Percentiles rank a stretch among this genome's conserved stretches.
These are phyloP conservation scores for Calocybe gangraenosa DNA, from an alignment of 768 basidiomycete genomes.

Conservation along the genomic window DNA sequence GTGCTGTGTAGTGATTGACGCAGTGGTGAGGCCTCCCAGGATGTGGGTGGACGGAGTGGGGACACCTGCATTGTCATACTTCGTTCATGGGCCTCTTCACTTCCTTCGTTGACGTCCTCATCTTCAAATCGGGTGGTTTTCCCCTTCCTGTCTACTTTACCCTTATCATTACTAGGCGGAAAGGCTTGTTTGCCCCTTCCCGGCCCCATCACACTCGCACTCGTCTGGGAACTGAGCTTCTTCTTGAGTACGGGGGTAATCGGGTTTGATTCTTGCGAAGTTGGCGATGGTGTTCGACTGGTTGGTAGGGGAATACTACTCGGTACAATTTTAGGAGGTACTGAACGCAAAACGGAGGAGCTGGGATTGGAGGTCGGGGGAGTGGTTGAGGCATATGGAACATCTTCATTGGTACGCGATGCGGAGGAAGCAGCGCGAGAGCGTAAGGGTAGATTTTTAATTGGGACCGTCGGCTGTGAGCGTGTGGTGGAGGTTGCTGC, in stretches of 20 bases:
- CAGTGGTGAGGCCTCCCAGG: slow-evolving; percentile 38
- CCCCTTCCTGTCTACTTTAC: slow-evolving; percentile 17
- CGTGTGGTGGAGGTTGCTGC: neutral
- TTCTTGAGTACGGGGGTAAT: slow-evolving; percentile 27
- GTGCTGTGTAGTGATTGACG: slow-evolving; percentile 23
- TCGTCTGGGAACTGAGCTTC: slow-evolving; percentile 13
- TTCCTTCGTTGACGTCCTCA: slow-evolving; percentile 13
- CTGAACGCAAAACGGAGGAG: slow-evolving; percentile 18
- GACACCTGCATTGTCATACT: slow-evolving; percentile 55
- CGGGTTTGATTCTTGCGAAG: slow-evolving; percentile 28
- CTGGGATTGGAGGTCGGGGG: slow-evolving; percentile 13
- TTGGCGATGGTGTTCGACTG: slow-evolving; percentile 40
- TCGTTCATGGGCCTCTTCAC: slow-evolving; percentile 27
- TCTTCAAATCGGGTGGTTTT: slow-evolving; percentile 12
- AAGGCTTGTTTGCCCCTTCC: slow-evolving; percentile 49
- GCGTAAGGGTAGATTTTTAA: neutral
- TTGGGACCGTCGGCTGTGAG: no score
- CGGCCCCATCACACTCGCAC: slow-evolving; percentile 34
- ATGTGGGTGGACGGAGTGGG: slow-evolving; percentile 38
- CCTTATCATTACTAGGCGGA: slow-evolving; percentile 44
- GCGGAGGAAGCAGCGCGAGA: slow-evolving; percentile 9
- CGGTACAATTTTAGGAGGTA: slow-evolving; percentile 23
- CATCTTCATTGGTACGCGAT: slow-evolving; percentile 10
- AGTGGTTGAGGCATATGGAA: slow-evolving; percentile 12
- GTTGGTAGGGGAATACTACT: slow-evolving; percentile 9